phyloP scores from a whole-genome alignment of 2,329 filamentous ascomycete genomes.

The Paracoccidioides lutzii region DNA sequence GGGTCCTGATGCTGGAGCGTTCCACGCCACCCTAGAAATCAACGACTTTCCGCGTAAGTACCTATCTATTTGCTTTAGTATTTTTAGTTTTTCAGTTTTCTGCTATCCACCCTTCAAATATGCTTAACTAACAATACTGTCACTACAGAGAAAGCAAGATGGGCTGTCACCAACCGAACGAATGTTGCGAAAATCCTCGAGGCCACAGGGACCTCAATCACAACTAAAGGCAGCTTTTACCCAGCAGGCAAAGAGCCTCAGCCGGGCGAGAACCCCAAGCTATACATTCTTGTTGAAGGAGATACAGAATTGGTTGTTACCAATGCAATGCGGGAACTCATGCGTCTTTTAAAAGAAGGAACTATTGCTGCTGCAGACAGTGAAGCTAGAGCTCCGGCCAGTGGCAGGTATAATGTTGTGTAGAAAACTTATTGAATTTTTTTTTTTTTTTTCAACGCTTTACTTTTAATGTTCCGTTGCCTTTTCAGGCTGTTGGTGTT shows the following conservation, averaged over 20 bases:
- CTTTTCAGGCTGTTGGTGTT: not conserved
- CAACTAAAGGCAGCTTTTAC: slow-evolving; percentile 91
- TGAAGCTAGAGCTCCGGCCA: slow-evolving; percentile 64
- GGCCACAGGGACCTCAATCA: slow-evolving; percentile 87
- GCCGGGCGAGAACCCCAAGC: slow-evolving; percentile 67
- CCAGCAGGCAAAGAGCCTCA: slow-evolving; percentile 65
- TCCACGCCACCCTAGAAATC: slow-evolving; percentile 94
- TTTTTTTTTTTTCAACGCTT: not conserved
- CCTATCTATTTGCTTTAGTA: slow-evolving; percentile 1
- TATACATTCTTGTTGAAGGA: slow-evolving; percentile 95
- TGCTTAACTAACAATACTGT: slow-evolving; percentile 6
- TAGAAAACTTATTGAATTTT: slow-evolving; percentile 24
- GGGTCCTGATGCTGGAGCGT: slow-evolving; percentile 89
- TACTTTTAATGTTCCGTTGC: not conserved
- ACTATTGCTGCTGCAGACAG: slow-evolving; percentile 80
- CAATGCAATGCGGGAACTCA: slow-evolving; percentile 80
- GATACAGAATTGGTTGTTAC: slow-evolving; percentile 90
- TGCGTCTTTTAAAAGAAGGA: slow-evolving; percentile 75
- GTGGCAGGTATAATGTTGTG: slow-evolving; percentile 76
- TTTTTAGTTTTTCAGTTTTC: slow-evolving; percentile 2
- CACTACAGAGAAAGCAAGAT: slow-evolving; percentile 68
- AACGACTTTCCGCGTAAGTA: slow-evolving; percentile 81
- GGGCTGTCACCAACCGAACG: slow-evolving; percentile 96
- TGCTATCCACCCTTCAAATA: slow-evolving; percentile 6
- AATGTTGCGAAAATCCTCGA: slow-evolving; percentile 98